Evolutionary conservation across 2,329 filamentous ascomycete species (phyloP).

Genomic region (Metarhizium album): DNA sequence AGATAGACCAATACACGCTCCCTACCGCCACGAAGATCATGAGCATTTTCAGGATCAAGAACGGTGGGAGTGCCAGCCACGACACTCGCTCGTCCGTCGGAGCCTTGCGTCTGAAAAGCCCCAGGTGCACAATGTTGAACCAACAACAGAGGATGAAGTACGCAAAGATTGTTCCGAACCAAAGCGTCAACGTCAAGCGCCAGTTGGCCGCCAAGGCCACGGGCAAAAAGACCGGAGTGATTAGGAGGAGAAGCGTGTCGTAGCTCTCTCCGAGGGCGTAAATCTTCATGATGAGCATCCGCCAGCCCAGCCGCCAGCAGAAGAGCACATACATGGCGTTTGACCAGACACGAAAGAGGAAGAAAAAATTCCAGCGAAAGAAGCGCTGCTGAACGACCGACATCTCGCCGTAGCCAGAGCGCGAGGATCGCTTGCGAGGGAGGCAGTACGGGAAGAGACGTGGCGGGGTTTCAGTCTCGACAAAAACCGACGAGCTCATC

Average conservation of each 20-base stretch:
- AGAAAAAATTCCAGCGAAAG: background rate
- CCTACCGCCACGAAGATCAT: background rate
- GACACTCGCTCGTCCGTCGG: background rate
- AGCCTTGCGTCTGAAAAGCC: background rate
- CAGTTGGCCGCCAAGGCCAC: background rate
- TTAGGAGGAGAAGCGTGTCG: background rate
- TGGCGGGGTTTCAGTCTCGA: background rate
- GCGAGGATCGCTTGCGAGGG: background rate
- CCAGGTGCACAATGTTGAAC: background rate
- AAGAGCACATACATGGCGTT: background rate
- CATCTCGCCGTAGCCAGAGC: background rate
- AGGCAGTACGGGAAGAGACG: background rate
- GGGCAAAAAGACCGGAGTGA: background rate
- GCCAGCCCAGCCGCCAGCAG: background rate
- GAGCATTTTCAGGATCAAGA: background rate
- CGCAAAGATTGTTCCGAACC: background rate
- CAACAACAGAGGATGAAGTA: background rate
- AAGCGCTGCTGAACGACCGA: background rate
- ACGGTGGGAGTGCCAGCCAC: background rate
- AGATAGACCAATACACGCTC: background rate
- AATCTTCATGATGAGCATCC: background rate
- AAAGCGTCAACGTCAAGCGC: background rate
- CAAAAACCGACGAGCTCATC: background rate
- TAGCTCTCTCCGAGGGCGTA: background rate
- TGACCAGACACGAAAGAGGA: background rate